Evolutionary conservation across 2,329 filamentous ascomycete species (phyloP).

Genomic region (Septoria linicola): DNA sequence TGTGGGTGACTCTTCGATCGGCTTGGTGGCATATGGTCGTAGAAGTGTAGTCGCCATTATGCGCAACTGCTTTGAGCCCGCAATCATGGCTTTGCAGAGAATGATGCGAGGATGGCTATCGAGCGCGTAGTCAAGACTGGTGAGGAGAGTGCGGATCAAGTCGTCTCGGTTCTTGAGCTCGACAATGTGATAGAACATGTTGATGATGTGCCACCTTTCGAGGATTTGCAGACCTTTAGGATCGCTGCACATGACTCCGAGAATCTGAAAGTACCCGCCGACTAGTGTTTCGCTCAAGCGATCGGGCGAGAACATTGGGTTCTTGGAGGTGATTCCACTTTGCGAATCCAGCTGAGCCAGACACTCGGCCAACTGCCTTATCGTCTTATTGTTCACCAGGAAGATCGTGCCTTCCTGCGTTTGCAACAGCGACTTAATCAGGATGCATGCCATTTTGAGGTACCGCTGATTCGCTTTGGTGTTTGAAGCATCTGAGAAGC

Average conservation of each 20-base stretch:
- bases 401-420: slow-evolving; percentile 82
- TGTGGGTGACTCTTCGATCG: slow-evolving; percentile 45
- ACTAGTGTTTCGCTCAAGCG: slow-evolving; percentile 84
- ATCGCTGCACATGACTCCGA: slow-evolving; percentile 83
- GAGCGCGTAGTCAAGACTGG: slow-evolving; percentile 87
- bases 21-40: slow-evolving; percentile 75
- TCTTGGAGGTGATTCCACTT: slow-evolving; percentile 69
- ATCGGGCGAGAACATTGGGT: slow-evolving; percentile 83
- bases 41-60: slow-evolving; percentile 86
- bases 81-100: slow-evolving; percentile 88
- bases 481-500: slow-evolving; percentile 86
- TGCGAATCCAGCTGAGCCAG: slow-evolving; percentile 91
- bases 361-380: slow-evolving; percentile 93
- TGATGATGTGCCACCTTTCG: slow-evolving; percentile 96
- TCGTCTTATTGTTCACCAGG: slow-evolving; percentile 84
- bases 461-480: slow-evolving; percentile 94
- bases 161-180: slow-evolving; percentile 89
- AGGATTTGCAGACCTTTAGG: slow-evolving; percentile 81
- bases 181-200: slow-evolving; percentile 99
- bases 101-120: slow-evolving; percentile 85
- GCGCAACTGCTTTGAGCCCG: slow-evolving; percentile 84
- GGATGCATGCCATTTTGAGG: slow-evolving; percentile 80
- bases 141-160: slow-evolving; percentile 81
- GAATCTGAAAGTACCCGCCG: slow-evolving; percentile 88
- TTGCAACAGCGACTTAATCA: slow-evolving; percentile 83